These are phyloP conservation scores for Naumovozyma baii DNA, from an alignment of 805 yeast species.

Conservation along the genomic window DNA sequence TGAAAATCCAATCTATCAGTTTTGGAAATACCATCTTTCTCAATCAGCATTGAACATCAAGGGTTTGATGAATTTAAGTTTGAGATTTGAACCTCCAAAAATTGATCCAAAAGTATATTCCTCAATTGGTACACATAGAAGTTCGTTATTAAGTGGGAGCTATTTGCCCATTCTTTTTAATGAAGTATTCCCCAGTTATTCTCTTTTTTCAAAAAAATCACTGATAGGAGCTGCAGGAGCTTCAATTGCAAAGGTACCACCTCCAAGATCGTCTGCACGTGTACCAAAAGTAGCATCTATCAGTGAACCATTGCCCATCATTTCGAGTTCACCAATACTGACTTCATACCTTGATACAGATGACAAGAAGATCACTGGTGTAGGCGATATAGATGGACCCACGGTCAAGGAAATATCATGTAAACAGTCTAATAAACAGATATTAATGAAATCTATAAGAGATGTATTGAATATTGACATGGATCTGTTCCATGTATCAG, in stretches of 20 bases:
- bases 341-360: neutral
- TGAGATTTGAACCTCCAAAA: conserved; percentile 50
- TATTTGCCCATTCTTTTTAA: conserved; percentile 59
- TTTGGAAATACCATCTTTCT: conserved; percentile 23
- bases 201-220: conserved; percentile 44
- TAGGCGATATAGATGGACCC: conserved; percentile 36
- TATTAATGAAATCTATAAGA: conserved; percentile 44
- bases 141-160: conserved; percentile 52
- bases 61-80: conserved; percentile 53
- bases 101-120: conserved; percentile 20
- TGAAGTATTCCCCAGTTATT: conserved; percentile 44
- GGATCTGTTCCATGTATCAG: conserved; percentile 44
- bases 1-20: conserved; percentile 22
- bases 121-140: conserved; percentile 38
- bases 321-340: conserved; percentile 1
- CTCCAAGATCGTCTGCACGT: conserved; percentile 19
- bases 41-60: conserved; percentile 39
- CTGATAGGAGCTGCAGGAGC: conserved; percentile 47
- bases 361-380: conserved; percentile 35
- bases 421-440: conserved; percentile 34
- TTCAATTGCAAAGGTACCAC: conserved; percentile 5
- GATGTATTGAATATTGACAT: conserved; percentile 58
- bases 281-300: conserved; percentile 9
- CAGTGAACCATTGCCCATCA: conserved; percentile 7
- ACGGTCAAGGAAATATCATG: conserved; percentile 17